Evolutionary conservation across 257 asterid species (phyloP), one percentile per base, ranked within the genome.

Genomic region (Solanum chilense): DNA sequence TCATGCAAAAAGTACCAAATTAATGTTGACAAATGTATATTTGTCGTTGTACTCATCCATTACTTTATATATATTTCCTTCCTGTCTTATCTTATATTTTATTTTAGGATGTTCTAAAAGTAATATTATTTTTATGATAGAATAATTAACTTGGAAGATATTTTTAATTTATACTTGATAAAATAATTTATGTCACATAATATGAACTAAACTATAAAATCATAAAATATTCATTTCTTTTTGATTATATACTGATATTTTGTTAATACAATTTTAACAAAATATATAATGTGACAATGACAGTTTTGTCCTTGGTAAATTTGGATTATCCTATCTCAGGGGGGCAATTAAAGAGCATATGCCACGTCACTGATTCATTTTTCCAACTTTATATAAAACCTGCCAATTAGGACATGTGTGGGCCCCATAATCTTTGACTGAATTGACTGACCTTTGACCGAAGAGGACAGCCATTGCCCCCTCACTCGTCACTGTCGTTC

Each of bases 401-500:
- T 81, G 87, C 88, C 87, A 84, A 56, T 87, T 88, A 84, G 89
- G 89, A 88, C 85, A 84, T 6, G 9, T 7, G 49, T 60, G 69
- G 94, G 94, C 89, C 84, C 93, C 85, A 39, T 10, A n/a, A 25
- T 6, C 91, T 91, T 92, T 94, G 95, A 93, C 97, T 58, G 89
- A 25, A 9, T 78, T 69, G 85, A 47, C 83, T 33, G 85, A 25
- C 42, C 86, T 91, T 93, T 92, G 94, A 92, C 93, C 91, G 84
- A 68, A 33, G 74, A 89, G 91, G 94, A 92, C 93, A 89, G 90
- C 83, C 86, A 49, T 6, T 87, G 87, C 92, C 91, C 29, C 86
- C 91, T 88, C 92, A 91, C 89, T 82, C 90, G 90, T 89, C 94
- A 85, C 89, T 86, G 90, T 94, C 97, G 91, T 89, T 88, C 91